phyloP scores from a whole-genome alignment of 1,139 yeast species.

The Yamadazyma spencermartinsiae region DNA sequence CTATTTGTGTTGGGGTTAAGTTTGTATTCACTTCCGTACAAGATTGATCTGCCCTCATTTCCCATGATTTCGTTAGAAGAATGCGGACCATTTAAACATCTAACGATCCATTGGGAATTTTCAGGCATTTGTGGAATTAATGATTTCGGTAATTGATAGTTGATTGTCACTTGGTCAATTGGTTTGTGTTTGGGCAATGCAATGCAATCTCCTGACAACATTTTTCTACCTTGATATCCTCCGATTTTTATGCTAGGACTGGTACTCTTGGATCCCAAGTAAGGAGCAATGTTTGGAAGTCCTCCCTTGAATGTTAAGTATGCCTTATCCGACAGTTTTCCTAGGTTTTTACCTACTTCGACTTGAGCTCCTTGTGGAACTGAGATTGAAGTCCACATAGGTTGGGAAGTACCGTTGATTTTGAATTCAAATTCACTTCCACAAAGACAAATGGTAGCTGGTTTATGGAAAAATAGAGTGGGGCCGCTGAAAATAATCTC shows the following conservation, averaged over 20 bases:
- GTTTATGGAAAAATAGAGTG: constrained; percentile 4
- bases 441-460: constrained; percentile 7
- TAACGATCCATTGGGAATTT: constrained; percentile 1
- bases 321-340: constrained; percentile 3
- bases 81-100: constrained; percentile 10
- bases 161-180: not conserved
- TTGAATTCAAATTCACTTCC: constrained; percentile 7
- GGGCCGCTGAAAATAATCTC: constrained; percentile 8
- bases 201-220: constrained; percentile 8
- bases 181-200: constrained; percentile 1
- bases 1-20: constrained; percentile 7
- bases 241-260: constrained; percentile 8
- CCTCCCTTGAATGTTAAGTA: constrained; percentile 8
- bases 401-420: constrained; percentile 5
- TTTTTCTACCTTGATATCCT: constrained; percentile 9
- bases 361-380: constrained; percentile 6
- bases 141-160: constrained; percentile 1
- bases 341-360: constrained; percentile 3
- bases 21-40: constrained; percentile 6
- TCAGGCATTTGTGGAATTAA: constrained; percentile 1
- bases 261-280: constrained; percentile 8
- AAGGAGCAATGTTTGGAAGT: constrained; percentile 6
- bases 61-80: constrained; percentile 6
- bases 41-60: constrained; percentile 4
- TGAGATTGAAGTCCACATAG: constrained; percentile 6